phyloP scores from a whole-genome alignment of 768 basidiomycete genomes.

The Tricholoma hemisulphureum region DNA sequence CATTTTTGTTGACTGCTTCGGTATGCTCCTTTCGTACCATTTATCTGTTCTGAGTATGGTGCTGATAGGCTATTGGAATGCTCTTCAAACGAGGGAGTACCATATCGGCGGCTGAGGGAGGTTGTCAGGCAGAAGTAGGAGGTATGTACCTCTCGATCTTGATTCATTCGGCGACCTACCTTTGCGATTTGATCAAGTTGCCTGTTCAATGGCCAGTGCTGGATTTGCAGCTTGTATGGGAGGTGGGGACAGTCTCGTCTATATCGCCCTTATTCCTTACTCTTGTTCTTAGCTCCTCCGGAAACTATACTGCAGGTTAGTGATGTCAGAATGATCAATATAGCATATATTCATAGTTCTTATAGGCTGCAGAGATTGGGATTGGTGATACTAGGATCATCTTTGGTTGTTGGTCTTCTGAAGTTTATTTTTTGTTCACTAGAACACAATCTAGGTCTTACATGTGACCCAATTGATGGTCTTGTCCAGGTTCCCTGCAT shows the following conservation, averaged over 20 bases:
- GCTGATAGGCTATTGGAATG: constrained; percentile 80
- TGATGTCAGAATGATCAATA: background rate
- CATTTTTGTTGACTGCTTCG: constrained; percentile 86
- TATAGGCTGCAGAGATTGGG: constrained; percentile 83
- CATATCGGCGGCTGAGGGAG: constrained; percentile 94
- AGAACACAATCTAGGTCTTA: constrained; percentile 87
- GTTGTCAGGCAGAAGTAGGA: constrained; percentile 94
- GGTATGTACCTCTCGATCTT: constrained; percentile 40
- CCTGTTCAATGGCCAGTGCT: constrained; percentile 93
- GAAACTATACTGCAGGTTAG: constrained; percentile 76
- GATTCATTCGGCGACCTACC: background rate
- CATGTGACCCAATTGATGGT: constrained; percentile 93
- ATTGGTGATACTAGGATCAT: constrained; percentile 52
- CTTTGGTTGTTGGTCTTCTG: background rate
- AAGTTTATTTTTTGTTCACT: constrained; percentile 1
- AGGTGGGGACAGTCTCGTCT: constrained; percentile 39
- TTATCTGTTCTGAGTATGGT: background rate
- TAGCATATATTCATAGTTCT: constrained; percentile 11
- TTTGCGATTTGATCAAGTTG: constrained; percentile 48
- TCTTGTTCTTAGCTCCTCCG: constrained; percentile 54
- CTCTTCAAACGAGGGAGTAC: constrained; percentile 96
- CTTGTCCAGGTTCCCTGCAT: constrained; percentile 96
- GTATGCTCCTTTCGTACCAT: constrained; percentile 40
- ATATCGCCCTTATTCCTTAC: background rate
- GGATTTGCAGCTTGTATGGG: constrained; percentile 96